phyloP scores from a whole-genome alignment of 495 filamentous ascomycete species.

The Rhypophila decipiens region DNA sequence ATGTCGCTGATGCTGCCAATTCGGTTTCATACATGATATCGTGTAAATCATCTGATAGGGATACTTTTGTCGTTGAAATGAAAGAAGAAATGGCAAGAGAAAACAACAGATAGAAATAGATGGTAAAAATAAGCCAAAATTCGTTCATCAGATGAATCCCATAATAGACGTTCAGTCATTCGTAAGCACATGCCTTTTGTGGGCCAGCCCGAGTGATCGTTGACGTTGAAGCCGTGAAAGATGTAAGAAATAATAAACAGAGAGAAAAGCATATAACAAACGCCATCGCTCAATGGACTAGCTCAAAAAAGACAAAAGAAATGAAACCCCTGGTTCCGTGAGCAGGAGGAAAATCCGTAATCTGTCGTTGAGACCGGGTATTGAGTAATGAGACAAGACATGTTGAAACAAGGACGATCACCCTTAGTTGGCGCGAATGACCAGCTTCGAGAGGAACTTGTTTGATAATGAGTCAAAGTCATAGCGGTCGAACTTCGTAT shows the following conservation, averaged over 20 bases:
- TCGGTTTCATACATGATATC: conserved; percentile 23
- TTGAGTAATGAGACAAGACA: conserved; percentile 14
- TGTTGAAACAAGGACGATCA: conserved; percentile 19
- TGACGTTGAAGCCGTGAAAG: background rate
- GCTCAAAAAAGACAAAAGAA: conserved; percentile 20
- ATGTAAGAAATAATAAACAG: background rate
- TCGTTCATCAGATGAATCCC: too few species aligned
- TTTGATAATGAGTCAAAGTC: conserved; percentile 92
- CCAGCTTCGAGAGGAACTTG: conserved; percentile 89
- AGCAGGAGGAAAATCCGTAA: conserved; percentile 17
- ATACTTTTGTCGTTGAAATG: too few species aligned
- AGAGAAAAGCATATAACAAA: conserved; percentile 10
- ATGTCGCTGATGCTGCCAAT: conserved; percentile 3
- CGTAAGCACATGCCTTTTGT: background rate
- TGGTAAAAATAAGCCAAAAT: conserved; percentile 57
- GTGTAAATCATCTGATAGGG: too few species aligned
- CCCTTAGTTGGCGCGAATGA: conserved; percentile 82
- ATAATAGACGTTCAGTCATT: conserved; percentile 6
- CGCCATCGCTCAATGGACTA: conserved; percentile 22
- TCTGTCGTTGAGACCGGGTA: conserved; percentile 14
- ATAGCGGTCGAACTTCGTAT: conserved; percentile 71
- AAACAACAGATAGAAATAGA: background rate
- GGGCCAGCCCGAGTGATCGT: conserved; percentile 1
- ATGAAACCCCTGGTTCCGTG: conserved; percentile 21
- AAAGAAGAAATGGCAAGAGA: background rate